Conservation (phyloP, 2,329 filamentous ascomycete genomes). For the Calonectria honghensis region DNA sequence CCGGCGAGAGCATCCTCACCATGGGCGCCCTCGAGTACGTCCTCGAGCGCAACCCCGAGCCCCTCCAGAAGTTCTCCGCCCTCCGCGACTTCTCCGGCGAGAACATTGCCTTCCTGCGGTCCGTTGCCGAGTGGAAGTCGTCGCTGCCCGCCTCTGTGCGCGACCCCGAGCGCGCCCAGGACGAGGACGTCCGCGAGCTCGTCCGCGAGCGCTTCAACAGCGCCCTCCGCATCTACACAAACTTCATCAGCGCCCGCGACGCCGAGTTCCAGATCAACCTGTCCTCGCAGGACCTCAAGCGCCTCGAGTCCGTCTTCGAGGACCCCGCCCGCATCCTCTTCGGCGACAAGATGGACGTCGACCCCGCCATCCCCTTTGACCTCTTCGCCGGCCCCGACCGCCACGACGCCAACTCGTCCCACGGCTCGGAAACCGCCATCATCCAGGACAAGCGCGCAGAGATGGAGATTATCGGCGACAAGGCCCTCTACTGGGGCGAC, state of each 20-base stretch:
- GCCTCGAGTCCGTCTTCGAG: conserved; percentile 75
- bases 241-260: conserved; percentile 54
- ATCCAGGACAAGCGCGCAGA: conserved; percentile 42
- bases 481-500: conserved; percentile 63
- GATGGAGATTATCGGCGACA: conserved; percentile 49
- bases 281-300: conserved; percentile 72
- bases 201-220: conserved; percentile 75
- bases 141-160: conserved; percentile 54
- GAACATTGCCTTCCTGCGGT: conserved; percentile 78
- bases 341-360: conserved; percentile 62
- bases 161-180: conserved; percentile 49
- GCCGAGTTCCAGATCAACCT: conserved; percentile 82
- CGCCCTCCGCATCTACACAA: conserved; percentile 65
- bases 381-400: conserved; percentile 52
- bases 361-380: conserved; percentile 67
- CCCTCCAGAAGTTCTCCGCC: conserved; percentile 79
- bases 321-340: conserved; percentile 68
- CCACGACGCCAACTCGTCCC: conserved; percentile 45
- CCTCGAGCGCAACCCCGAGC: conserved; percentile 74
- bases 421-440: conserved; percentile 53
- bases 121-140: conserved; percentile 67
- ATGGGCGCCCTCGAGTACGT: conserved; percentile 69
- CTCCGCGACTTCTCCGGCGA: conserved; percentile 81
- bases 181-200: conserved; percentile 55
- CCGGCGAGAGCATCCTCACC: conserved; percentile 61